phyloP scores from a whole-genome alignment of 495 filamentous ascomycete genomes.

The Annulohypoxylon moriforme region DNA sequence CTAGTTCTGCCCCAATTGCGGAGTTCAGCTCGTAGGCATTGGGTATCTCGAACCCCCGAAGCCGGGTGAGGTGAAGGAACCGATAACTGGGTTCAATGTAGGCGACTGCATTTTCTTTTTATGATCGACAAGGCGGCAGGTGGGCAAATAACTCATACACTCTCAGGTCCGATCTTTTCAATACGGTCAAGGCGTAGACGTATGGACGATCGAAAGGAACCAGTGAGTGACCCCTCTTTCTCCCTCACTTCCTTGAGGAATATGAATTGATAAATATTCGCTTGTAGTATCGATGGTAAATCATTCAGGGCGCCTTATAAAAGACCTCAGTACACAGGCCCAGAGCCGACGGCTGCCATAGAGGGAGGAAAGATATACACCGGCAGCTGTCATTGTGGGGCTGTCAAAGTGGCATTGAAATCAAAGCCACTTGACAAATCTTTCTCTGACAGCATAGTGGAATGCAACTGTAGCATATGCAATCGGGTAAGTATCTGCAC shows the following conservation, averaged over 20 bases:
- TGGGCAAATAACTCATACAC: slow-evolving; percentile 18
- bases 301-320: slow-evolving; percentile 45
- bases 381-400: slow-evolving; percentile 66
- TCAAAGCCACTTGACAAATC: slow-evolving; percentile 49
- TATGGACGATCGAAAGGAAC: slow-evolving; percentile 46
- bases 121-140: background rate
- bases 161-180: slow-evolving; percentile 44
- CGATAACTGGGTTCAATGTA: slow-evolving; percentile 44
- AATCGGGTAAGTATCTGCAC: slow-evolving; percentile 47
- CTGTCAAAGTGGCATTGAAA: slow-evolving; percentile 55
- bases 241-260: background rate
- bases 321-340: slow-evolving; percentile 51
- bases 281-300: slow-evolving; percentile 54
- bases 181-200: slow-evolving; percentile 53
- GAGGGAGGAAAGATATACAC: slow-evolving; percentile 56
- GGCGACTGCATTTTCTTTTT: slow-evolving; percentile 3
- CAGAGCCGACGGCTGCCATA: slow-evolving; percentile 51
- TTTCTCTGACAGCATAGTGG: slow-evolving; percentile 35
- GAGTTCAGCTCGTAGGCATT: slow-evolving; percentile 46
- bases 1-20: slow-evolving; percentile 60
- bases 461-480: slow-evolving; percentile 62
- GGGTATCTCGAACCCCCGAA: slow-evolving; percentile 30
- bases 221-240: slow-evolving; percentile 40
- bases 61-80: slow-evolving; percentile 38
- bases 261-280: background rate